Evolutionary conservation across 495 filamentous ascomycete genomes (phyloP).

Genomic region (Hypomontagnella monticulosa): DNA sequence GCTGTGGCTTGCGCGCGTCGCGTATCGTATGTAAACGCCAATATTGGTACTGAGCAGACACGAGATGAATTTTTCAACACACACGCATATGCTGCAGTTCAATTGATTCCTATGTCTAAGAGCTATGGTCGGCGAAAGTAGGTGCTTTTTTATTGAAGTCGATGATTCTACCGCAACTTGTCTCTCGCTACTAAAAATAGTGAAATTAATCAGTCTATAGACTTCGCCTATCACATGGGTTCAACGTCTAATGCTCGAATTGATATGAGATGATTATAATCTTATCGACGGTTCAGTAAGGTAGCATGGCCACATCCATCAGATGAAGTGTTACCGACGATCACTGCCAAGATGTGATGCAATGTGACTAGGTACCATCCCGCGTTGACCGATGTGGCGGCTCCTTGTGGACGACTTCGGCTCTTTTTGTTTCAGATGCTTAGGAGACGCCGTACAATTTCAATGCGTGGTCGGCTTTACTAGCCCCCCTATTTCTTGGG

Average conservation of each 20-base stretch:
- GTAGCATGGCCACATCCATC: constrained; percentile 14
- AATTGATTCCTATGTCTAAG: no score
- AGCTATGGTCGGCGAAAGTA: no score
- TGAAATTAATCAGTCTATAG: not conserved
- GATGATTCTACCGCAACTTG: no score
- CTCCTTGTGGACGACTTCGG: constrained; percentile 18
- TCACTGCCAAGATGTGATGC: constrained; percentile 25
- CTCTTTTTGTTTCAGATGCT: constrained; percentile 33
- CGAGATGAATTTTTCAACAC: no score
- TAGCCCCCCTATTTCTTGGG: constrained; percentile 8
- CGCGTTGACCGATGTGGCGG: constrained; percentile 24
- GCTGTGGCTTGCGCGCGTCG: no score
- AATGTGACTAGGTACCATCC: constrained; percentile 25
- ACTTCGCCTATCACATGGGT: constrained; percentile 5
- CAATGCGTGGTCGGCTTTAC: constrained; percentile 14
- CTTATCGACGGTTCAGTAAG: constrained; percentile 17
- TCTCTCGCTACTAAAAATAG: not conserved
- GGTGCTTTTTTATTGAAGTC: no score
- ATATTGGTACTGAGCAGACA: no score
- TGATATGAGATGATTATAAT: not conserved
- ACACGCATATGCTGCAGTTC: no score
- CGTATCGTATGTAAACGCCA: no score
- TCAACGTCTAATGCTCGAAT: no score
- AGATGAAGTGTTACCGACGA: constrained; percentile 37
- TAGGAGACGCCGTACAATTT: constrained; percentile 4